phyloP scores from a whole-genome alignment of 257 asterid genomes.

The Eucommia ulmoides region DNA sequence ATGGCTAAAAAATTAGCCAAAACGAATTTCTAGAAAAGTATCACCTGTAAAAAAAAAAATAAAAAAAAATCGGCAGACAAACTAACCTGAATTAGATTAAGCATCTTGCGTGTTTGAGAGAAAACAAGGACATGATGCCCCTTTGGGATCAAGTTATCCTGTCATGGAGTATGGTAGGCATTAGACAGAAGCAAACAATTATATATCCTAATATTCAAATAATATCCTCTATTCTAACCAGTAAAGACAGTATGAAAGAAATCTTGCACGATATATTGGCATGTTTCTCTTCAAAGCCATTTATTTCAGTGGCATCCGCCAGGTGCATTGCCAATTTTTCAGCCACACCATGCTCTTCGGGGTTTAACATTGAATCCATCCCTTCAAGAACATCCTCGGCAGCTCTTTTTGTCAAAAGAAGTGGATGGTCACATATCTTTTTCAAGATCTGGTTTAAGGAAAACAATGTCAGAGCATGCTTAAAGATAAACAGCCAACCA shows the following conservation, averaged over 20 bases:
- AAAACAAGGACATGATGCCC: constrained; percentile 90
- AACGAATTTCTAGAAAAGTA: too few species aligned
- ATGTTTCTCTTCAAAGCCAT: constrained; percentile 49
- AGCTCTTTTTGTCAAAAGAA: constrained; percentile 85
- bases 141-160: constrained; percentile 71
- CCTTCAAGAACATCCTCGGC: constrained; percentile 97
- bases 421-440: constrained; percentile 95
- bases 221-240: constrained; percentile 38
- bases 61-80: too few species aligned
- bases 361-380: constrained; percentile 56
- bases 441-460: constrained; percentile 56
- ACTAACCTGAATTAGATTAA: constrained; percentile 69
- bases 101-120: constrained; percentile 96
- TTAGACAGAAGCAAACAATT: constrained; percentile 4
- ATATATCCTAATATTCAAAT: neutral
- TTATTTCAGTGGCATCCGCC: constrained; percentile 73
- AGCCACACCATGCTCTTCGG: constrained; percentile 66
- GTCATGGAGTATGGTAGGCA: constrained; percentile 13
- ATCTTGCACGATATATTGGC: constrained; percentile 76
- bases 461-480: neutral
- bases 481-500: neutral
- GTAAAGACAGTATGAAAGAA: constrained; percentile 54
- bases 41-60: too few species aligned
- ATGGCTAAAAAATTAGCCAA: too few species aligned
- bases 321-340: constrained; percentile 85